A percentile compares a stretch with the other conserved stretches of the same genome.
These are phyloP conservation scores for Pulveroboletus frians DNA, from an alignment of 768 basidiomycete species.

Conservation along the genomic window DNA sequence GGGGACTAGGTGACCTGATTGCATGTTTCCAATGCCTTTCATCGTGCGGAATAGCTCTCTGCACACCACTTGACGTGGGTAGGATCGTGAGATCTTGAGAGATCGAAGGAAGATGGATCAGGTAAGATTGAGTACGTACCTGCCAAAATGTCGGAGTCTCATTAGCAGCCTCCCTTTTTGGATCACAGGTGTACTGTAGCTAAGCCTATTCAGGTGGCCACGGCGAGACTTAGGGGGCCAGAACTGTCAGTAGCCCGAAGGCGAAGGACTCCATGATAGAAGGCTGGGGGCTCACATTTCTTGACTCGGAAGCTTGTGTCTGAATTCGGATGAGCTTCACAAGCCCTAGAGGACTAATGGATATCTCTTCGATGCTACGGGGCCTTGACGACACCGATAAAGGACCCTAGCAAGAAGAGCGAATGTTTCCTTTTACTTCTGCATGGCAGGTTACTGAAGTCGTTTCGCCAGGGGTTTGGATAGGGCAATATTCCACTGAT, in stretches of 20 bases:
- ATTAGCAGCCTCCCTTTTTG: conserved; percentile 6
- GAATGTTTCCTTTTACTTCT: background rate
- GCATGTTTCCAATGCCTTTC: background rate
- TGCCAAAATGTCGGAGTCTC: conserved; percentile 18
- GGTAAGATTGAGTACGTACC: conserved; percentile 12
- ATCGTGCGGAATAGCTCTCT: conserved; percentile 2
- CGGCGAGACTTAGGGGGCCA: background rate
- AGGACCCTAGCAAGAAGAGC: background rate
- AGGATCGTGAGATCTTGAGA: conserved; percentile 22
- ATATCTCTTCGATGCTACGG: background rate
- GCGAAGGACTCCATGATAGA: background rate
- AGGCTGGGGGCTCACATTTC: background rate
- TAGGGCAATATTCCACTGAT: too few species aligned
- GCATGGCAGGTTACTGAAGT: too few species aligned
- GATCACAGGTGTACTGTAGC: conserved; percentile 6
- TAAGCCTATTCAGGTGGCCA: background rate
- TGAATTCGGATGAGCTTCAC: background rate
- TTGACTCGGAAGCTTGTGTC: background rate
- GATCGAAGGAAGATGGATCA: background rate
- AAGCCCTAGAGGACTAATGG: too few species aligned
- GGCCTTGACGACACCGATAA: background rate
- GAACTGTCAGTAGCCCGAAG: background rate
- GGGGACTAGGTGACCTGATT: too few species aligned
- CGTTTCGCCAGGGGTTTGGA: background rate
- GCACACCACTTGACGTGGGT: too few species aligned